Evolutionary conservation across 1,284 basidiomycete species (phyloP).

Genomic region (Puccinia brachypodii): DNA sequence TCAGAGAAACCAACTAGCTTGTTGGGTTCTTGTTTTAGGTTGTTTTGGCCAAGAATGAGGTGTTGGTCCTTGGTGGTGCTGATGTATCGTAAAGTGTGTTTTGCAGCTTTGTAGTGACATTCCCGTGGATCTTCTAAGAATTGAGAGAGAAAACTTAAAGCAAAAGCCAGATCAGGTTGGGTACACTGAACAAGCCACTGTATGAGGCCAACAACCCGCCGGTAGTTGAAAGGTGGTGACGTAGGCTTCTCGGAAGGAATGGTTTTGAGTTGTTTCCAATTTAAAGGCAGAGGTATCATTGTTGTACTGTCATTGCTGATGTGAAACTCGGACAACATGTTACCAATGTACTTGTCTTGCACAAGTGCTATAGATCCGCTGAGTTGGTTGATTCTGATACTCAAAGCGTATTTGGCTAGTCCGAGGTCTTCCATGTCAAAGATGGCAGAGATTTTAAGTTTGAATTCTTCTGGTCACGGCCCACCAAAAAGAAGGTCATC

Average conservation of each 20-base stretch:
- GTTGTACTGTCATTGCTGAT: not conserved
- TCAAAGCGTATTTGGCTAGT: not conserved
- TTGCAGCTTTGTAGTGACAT: not conserved
- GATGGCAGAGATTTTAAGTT: not conserved
- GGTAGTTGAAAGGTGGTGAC: not conserved
- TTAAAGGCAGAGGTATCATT: not conserved
- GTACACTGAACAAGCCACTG: conserved; percentile 13
- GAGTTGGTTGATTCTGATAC: not conserved
- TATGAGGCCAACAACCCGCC: not conserved
- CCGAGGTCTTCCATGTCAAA: conserved; percentile 7
- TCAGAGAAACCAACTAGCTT: not conserved
- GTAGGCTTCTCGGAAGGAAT: not conserved
- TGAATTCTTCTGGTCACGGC: not conserved
- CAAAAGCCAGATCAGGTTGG: not conserved
- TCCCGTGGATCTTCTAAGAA: not conserved
- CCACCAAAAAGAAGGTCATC: not conserved
- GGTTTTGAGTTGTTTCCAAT: not conserved
- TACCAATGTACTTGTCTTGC: conserved; percentile 8
- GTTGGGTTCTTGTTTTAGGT: not conserved
- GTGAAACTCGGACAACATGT: not conserved
- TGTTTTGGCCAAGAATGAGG: not conserved
- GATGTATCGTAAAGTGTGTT: not conserved
- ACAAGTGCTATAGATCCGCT: not conserved
- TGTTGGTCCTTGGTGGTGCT: not conserved
- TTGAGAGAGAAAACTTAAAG: conserved; percentile 3